Conservation (phyloP, 2,329 filamentous ascomycete species). For the Aspergillus niger region DNA sequence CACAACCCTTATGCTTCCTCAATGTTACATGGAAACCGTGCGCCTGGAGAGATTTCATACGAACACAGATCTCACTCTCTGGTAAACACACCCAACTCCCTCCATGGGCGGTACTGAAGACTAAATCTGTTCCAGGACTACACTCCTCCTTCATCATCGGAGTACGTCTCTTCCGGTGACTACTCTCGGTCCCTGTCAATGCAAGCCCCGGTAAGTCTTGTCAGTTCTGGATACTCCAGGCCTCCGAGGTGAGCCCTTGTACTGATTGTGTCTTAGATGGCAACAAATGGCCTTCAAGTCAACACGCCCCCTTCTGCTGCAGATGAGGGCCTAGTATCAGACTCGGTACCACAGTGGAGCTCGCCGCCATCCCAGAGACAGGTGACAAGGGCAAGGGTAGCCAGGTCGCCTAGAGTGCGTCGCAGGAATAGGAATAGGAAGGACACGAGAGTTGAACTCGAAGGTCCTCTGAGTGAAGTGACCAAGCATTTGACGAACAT, state of each 20-base stretch:
- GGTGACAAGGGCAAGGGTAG: slow-evolving; percentile 14
- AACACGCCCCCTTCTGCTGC: slow-evolving; percentile 28
- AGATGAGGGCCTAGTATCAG: slow-evolving; percentile 22
- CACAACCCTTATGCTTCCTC: slow-evolving; percentile 11
- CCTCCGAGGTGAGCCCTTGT: not conserved
- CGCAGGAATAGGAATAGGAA: slow-evolving; percentile 15
- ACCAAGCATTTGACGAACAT: slow-evolving; percentile 48
- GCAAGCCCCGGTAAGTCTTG: slow-evolving; percentile 27
- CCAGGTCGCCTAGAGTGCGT: slow-evolving; percentile 16
- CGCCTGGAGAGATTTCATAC: slow-evolving; percentile 10
- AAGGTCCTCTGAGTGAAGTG: slow-evolving; percentile 31
- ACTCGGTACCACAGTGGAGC: slow-evolving; percentile 21
- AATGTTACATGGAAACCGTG: slow-evolving; percentile 2
- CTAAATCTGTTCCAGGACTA: slow-evolving; percentile 6
- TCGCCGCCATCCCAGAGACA: slow-evolving; percentile 21
- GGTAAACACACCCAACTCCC: slow-evolving; percentile 21
- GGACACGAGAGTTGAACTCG: slow-evolving; percentile 13
- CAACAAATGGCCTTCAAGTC: slow-evolving; percentile 20
- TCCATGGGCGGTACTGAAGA: not conserved
- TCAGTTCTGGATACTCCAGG: not conserved
- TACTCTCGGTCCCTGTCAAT: slow-evolving; percentile 20
- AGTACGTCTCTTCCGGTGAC: slow-evolving; percentile 17
- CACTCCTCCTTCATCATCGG: slow-evolving; percentile 14
- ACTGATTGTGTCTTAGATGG: slow-evolving; percentile 17
- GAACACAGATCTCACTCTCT: slow-evolving; percentile 17